phyloP scores from a whole-genome alignment of 108 stramenopile species.

The Fistulifera solaris region DNA sequence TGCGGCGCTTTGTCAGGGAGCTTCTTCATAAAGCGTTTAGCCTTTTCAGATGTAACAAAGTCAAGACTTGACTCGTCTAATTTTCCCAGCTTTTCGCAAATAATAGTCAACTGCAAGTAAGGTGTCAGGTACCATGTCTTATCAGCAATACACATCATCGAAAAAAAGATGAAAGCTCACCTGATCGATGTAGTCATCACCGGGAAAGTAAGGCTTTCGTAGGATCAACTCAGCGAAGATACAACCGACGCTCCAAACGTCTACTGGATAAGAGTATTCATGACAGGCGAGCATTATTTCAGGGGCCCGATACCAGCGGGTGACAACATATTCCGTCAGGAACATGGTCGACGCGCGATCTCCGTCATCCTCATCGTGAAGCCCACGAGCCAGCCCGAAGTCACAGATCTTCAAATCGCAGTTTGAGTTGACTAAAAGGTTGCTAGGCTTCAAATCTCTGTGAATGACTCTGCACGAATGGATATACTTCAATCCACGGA shows the following conservation, averaged over 20 bases:
- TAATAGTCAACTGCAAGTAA: constrained; percentile 59
- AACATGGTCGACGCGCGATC: constrained; percentile 62
- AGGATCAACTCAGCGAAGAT: constrained; percentile 97
- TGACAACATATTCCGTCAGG: constrained; percentile 92
- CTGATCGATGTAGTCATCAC: constrained; percentile 99
- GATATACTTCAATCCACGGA: constrained; percentile 94
- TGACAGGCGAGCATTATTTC: constrained; percentile 99
- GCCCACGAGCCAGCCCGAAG: constrained; percentile 94
- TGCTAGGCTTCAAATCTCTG: constrained; percentile 96
- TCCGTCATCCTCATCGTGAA: constrained; percentile 35
- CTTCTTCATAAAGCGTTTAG: constrained; percentile 84
- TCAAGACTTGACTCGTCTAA: constrained; percentile 85
- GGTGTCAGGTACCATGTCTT: too few species aligned
- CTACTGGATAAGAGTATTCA: constrained; percentile 96
- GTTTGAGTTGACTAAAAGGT: constrained; percentile 97
- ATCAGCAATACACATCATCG: too few species aligned
- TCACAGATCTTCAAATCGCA: constrained; percentile 99
- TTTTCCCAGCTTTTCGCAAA: constrained; percentile 86
- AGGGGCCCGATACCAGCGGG: constrained; percentile 98
- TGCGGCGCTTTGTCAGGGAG: constrained; percentile 57
- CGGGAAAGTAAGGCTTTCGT: constrained; percentile 95
- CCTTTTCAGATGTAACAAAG: constrained; percentile 90
- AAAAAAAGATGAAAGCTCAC: too few species aligned
- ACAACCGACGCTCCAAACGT: constrained; percentile 96
- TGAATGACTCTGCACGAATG: constrained; percentile 98